Base-by-base conservation (phyloP, 495 filamentous ascomycete genomes). In the Lasiosphaeria miniovina region DNA sequence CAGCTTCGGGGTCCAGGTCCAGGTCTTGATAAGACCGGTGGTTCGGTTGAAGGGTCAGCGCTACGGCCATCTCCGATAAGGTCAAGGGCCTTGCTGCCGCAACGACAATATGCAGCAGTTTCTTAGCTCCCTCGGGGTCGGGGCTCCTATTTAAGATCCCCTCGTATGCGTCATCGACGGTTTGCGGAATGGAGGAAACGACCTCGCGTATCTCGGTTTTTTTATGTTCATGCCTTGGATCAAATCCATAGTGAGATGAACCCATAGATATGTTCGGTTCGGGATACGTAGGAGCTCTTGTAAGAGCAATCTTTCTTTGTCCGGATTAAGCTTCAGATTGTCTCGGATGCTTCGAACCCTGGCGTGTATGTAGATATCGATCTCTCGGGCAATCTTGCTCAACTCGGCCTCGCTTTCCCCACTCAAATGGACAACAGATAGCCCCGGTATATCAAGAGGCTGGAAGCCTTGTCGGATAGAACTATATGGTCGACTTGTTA, bases 201-300 rank as follows among this genome's bases (percentile, higher is more conserved):
- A 34, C 40, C n/a, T 32, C 10, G 40, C 31, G 24, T 4, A 48
- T 9, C 41, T 49, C 54, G n/a, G n/a, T n/a, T n/a, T n/a, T n/a
- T n/a, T n/a, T n/a, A n/a, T n/a, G n/a, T n/a, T 34, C 54, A 6
- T 46, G 4, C 33, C 40, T 24, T 48, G 31, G 8, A 57, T 17
- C 17, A 57, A 35, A 31, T 35, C 10, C 2, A 57, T 24, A 3
- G 49, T 31, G 40, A 57, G 15, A 9, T 24, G 10, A 46, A 45
- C 40, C 54, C 54, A 57, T 6, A 57, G 40, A 49, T 48, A 57
- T 14, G 54, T 57, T 10, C 54, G 40, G 31, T 57, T 41, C 1
- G 54, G 40, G 38, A n/a, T n/a, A n/a, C n/a, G n/a, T n/a, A n/a
- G n/a, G n/a, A n/a, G n/a, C n/a, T n/a, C n/a, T n/a, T n/a, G n/a